Conservation (phyloP, 805 yeast genomes). For the Jamesozyma piceae region DNA sequence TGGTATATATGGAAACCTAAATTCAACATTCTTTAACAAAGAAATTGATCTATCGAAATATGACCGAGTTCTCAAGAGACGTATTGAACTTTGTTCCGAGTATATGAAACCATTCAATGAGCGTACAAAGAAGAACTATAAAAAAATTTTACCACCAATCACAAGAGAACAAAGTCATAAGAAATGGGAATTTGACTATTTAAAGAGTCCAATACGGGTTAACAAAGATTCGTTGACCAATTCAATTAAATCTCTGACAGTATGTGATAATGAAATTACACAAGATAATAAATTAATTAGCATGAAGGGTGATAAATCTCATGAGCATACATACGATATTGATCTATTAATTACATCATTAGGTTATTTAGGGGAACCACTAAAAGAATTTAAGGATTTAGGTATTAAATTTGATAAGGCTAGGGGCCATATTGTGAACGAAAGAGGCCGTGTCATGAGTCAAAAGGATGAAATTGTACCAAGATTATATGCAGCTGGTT, state of each 20-base stretch:
- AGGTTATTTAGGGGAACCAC: constrained; percentile 67
- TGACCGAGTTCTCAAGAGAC: constrained; percentile 53
- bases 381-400: constrained; percentile 46
- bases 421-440: constrained; percentile 39
- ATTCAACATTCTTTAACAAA: constrained; percentile 26
- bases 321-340: constrained; percentile 29
- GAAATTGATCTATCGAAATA: constrained; percentile 14
- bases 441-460: constrained; percentile 36
- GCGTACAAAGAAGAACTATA: constrained; percentile 24
- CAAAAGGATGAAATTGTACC: constrained; percentile 17
- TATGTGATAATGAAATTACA: constrained; percentile 14
- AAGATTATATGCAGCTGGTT: constrained; percentile 75
- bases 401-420: constrained; percentile 39
- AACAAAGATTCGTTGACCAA: constrained; percentile 32
- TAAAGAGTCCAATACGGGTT: constrained; percentile 53
- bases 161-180: constrained; percentile 13
- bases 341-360: constrained; percentile 72
- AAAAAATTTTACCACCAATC: constrained; percentile 8
- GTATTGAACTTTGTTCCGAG: constrained; percentile 53
- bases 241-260: constrained; percentile 23
- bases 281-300: constrained; percentile 18
- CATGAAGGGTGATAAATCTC: constrained; percentile 8
- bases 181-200: constrained; percentile 62
- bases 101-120: constrained; percentile 33
- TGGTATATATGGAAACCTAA: constrained; percentile 43